A percentile compares a stretch with the other conserved stretches of the same genome.
phyloP scores from a whole-genome alignment of 495 filamentous ascomycete genomes.

The Aspergillus conjunctus region DNA sequence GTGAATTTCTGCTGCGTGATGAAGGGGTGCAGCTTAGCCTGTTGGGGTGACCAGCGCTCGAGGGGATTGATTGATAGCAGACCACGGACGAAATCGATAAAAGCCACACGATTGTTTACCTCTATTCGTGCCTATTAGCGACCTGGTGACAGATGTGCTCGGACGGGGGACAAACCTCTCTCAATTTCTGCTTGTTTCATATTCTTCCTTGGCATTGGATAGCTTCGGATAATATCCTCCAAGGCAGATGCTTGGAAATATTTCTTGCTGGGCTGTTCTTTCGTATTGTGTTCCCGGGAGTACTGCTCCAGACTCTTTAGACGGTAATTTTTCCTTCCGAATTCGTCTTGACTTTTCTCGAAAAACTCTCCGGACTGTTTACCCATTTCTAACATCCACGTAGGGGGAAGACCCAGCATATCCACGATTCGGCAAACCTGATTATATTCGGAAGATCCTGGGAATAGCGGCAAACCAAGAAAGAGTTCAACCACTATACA shows the following conservation, averaged over 20 bases:
- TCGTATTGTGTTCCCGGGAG: conserved; percentile 88
- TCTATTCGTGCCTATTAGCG: conserved; percentile 56
- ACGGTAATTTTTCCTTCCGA: conserved; percentile 83
- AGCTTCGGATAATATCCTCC: conserved; percentile 95
- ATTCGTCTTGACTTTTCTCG: conserved; percentile 91
- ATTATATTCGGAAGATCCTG: conserved; percentile 98
- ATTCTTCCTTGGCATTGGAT: conserved; percentile 97
- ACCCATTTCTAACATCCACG: conserved; percentile 99
- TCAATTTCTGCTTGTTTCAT: conserved; percentile 99
- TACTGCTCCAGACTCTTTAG: conserved; percentile 98
- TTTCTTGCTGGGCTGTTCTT: conserved; percentile 99
- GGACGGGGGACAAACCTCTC: conserved; percentile 65
- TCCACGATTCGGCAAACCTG: conserved; percentile 96
- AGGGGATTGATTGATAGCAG: conserved; percentile 93
- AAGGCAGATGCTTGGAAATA: conserved; percentile 94
- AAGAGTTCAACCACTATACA: conserved; percentile 99
- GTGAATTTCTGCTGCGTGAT: conserved; percentile 99
- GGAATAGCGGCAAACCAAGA: conserved; percentile 91
- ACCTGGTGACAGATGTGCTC: background rate
- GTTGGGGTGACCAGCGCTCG: conserved; percentile 96
- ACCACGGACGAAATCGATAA: conserved; percentile 98
- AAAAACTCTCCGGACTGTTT: conserved; percentile 98
- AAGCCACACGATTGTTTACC: conserved; percentile 97
- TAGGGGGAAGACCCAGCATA: conserved; percentile 95
- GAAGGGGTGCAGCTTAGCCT: conserved; percentile 96